phyloP scores from a whole-genome alignment of 208 protist species.

The Naegleria gruberi region DNA sequence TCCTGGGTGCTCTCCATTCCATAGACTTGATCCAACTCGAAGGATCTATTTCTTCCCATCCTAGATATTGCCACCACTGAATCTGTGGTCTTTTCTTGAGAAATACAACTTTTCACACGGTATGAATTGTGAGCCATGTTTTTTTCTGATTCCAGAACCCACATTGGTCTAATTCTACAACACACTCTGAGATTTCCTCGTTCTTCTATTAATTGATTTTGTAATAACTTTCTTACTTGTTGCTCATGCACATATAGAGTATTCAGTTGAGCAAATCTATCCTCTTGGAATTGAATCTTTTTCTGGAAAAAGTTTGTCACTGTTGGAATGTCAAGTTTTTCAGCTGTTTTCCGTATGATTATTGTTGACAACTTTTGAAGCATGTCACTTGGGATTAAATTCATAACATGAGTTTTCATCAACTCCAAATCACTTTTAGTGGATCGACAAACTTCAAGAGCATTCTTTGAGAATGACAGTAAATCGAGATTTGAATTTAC shows the following conservation, averaged over 20 bases:
- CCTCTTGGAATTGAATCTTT: neutral
- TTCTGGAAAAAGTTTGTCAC: neutral
- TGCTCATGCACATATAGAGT: neutral
- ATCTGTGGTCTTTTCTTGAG: neutral
- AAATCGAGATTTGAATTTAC: too few species aligned
- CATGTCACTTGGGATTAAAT: neutral
- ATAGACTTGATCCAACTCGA: neutral
- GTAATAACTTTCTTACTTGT: neutral
- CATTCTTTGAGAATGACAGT: neutral
- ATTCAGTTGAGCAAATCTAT: neutral
- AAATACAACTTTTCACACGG: neutral
- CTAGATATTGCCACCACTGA: neutral
- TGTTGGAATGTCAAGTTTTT: neutral
- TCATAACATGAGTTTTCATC: neutral
- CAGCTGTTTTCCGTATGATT: neutral
- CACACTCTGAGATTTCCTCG: neutral
- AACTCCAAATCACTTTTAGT: neutral
- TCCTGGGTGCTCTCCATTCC: neutral
- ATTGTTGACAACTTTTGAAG: neutral
- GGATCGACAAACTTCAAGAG: neutral
- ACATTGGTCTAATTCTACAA: neutral
- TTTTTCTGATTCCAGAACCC: neutral
- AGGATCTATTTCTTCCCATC: neutral
- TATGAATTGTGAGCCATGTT: neutral
- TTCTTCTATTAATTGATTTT: constrained; percentile 11